Base-by-base conservation (phyloP, 2,329 filamentous ascomycete genomes). In the Stachybotrys chlorohalonatus region DNA sequence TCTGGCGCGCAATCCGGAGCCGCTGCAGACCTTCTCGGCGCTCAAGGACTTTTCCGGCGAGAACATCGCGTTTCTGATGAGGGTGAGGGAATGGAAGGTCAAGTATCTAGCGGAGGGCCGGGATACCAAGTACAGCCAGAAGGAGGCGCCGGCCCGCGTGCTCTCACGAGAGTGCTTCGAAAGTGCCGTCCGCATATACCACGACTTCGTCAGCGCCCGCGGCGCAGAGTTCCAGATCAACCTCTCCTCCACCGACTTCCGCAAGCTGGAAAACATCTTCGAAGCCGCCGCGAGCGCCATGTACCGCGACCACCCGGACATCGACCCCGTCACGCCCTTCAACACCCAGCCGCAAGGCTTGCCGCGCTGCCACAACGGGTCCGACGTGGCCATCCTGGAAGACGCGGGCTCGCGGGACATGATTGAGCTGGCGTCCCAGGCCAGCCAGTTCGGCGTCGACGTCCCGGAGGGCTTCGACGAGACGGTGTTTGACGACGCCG, bases 1-100 rank as follows among this genome's bases (percentile, higher is more conserved):
- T 5, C 72, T 89, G 0, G 71, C 77, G 53, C 73, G 76, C 52
- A 84, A 86, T 63, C 80, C 82, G 0, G 72, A 76, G 5, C 80
- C 81, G 0, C 74, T 89, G 0, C 81, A 85, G 54, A 69, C 82
- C 53, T 89, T 86, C 64, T 84, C 85, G 0, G 84, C 84, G 0
- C 73, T 81, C 1, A 76, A 79, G 42, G 85, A 88, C 60, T 87
- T 88, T 63, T 87, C 84, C 0, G 85, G 84, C 13, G 85, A 89
- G 65, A 89, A 89, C 63, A 84, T 88, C 59, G 79, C 83, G 39
- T 88, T 88, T 64, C 70, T 88, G 2, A 82, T 75, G 8, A 71
- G 74, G n/a, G 76, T 85, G 1, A 70, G 75, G 1, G 73, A 76
- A 51, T 87, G 82, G 80, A 83, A 80, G 63, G 61, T 64, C 3